phyloP scores from a whole-genome alignment of 768 basidiomycete genomes.

The Dentipellis fragilis region DNA sequence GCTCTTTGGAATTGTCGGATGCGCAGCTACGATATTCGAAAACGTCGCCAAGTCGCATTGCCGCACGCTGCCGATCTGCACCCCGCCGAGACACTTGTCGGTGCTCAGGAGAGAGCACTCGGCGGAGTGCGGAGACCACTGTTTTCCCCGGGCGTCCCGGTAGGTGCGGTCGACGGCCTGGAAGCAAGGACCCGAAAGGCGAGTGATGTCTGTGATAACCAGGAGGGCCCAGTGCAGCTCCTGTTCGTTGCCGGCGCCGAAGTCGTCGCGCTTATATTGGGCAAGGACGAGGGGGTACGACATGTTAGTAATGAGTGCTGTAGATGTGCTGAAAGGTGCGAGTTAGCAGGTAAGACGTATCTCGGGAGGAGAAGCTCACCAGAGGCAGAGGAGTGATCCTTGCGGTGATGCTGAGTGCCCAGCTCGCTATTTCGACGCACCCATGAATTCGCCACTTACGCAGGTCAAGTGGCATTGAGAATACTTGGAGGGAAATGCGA shows the following conservation, averaged over 20 bases:
- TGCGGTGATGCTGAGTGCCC: too few species aligned
- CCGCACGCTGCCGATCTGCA: neutral
- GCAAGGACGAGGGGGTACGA: constrained; percentile 1
- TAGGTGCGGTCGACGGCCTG: constrained; percentile 1
- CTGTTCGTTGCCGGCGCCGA: neutral
- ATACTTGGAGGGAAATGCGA: too few species aligned
- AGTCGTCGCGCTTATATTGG: neutral
- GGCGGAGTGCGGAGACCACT: neutral
- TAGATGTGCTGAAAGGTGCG: too few species aligned
- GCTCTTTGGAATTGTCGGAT: neutral
- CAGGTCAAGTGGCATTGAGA: too few species aligned
- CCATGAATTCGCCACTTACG: too few species aligned
- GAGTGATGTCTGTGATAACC: neutral
- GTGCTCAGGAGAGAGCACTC: neutral
- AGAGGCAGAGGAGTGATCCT: too few species aligned
- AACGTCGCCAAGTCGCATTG: neutral
- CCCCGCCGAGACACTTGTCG: neutral
- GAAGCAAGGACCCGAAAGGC: neutral
- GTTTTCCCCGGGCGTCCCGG: neutral
- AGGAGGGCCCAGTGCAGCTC: neutral
- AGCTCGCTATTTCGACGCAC: too few species aligned
- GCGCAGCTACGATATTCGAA: neutral
- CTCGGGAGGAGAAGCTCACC: too few species aligned
- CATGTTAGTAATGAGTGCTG: neutral
- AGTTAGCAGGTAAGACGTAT: too few species aligned